Evolutionary conservation across 2,329 filamentous ascomycete species (phyloP).

Genomic region (Neofusicoccum sp.): DNA sequence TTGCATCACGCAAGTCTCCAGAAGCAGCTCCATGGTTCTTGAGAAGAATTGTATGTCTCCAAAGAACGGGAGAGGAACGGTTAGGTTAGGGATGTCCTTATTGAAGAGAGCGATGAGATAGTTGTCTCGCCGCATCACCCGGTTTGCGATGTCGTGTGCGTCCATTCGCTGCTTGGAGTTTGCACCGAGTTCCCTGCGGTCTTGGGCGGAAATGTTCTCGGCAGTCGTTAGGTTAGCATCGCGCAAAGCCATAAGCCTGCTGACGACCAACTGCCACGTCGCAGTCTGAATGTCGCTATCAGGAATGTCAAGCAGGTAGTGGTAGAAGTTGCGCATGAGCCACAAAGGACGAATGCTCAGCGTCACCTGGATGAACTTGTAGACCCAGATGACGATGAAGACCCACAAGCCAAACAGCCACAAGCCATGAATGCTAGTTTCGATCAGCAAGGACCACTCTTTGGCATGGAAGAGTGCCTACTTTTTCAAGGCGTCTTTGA

Average conservation of each 20-base stretch:
- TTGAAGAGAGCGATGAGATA: slow-evolving; percentile 97
- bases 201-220: slow-evolving; percentile 59
- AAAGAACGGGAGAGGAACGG: slow-evolving; percentile 81
- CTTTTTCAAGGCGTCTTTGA: slow-evolving; percentile 71
- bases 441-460: not conserved
- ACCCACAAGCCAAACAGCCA: slow-evolving; percentile 83
- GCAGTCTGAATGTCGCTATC: slow-evolving; percentile 90
- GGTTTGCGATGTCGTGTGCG: slow-evolving; percentile 95
- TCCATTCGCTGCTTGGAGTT: slow-evolving; percentile 94
- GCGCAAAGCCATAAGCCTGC: slow-evolving; percentile 78
- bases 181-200: slow-evolving; percentile 68
- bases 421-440: slow-evolving; percentile 68
- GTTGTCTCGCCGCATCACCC: slow-evolving; percentile 94
- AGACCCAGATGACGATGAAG: slow-evolving; percentile 81
- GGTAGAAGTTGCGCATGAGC: slow-evolving; percentile 83
- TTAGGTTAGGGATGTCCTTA: slow-evolving; percentile 89
- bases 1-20: slow-evolving; percentile 87
- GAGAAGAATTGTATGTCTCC: slow-evolving; percentile 82
- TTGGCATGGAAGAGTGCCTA: slow-evolving; percentile 22
- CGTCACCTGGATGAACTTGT: slow-evolving; percentile 56
- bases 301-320: slow-evolving; percentile 78
- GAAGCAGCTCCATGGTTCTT: slow-evolving; percentile 86
- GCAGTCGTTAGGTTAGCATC: slow-evolving; percentile 88
- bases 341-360: slow-evolving; percentile 32
- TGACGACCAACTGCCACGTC: slow-evolving; percentile 90